Base-by-base conservation (phyloP, 2,329 filamentous ascomycete species). In the Aureobasidium sp. region DNA sequence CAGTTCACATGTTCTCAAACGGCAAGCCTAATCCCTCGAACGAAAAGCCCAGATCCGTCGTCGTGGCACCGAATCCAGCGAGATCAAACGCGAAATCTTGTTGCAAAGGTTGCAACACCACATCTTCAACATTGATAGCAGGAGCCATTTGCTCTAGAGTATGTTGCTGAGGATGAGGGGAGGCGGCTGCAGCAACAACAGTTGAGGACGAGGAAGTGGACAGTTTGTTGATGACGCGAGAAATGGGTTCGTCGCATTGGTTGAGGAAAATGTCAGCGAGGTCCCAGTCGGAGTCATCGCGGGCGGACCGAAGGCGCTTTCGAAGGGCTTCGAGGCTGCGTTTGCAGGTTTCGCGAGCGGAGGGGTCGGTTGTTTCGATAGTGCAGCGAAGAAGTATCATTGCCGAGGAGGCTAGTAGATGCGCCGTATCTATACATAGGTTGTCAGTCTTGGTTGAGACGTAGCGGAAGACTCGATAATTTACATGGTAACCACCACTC, bases 191-290 rank as follows among this genome's bases (percentile, higher is more conserved):
- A 3, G 29, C 53, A 30, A 25, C 15, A 3, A n/a, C n/a, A 15
- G 25, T 44, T 3, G 39, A 13, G 11, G 36, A 11, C 9, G 29
- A 10, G 9, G 44, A 4, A n/a, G 37, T 42, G 15, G 37, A 36
- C 0, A 58, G 32, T 39, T 58, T 58, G 36, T 27, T 37, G 29
- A 52, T 49, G 25, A 60, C 47, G 3, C 57, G 44, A 15, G 57
- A 60, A 21, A 60, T 60, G 8, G 57, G 57, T 21, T 60, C 57
- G 30, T 60, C 57, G 47, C 57, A 60, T 50, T 60, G 57, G 5
- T 52, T 60, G n/a, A 60, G 57, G 57, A 60, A 60, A 13, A 60
- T 60, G 36, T 60, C 57, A 6, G 57, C 57, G 3, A 60, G 41
- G 13, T 60, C 57, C 57, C 57, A 60, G 27, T 30, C 16, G 10